Base-by-base conservation (phyloP, 108 stramenopile genomes). In the Skeletonema marinoi region DNA sequence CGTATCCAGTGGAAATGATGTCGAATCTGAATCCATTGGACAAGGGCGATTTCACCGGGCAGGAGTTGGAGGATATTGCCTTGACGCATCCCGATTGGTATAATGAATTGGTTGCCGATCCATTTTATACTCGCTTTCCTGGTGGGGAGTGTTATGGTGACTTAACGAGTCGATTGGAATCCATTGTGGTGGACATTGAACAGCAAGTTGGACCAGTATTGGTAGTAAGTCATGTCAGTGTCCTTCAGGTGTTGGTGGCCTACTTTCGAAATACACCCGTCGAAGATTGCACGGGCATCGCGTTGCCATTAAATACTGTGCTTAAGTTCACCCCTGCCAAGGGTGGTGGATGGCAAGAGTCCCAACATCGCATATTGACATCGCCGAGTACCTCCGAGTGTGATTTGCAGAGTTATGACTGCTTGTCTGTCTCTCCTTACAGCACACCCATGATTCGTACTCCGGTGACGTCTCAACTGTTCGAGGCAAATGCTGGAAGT, bases 121-220 rank as follows among this genome's bases (percentile, higher is more conserved):
- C 95, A 14, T 97, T 89, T 68, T 50, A 67, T 17, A 95, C 93
- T 64, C 84, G 91, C 64, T 97, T 97, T 67, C 96, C 94, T 14
- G 96, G 96, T 13, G 96, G 96, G 9, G 96, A 97, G 83, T 90
- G 89, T 36, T 96, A 96, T 68, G 79, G 74, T 51, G 96, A 97
- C 72, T 84, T 97, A 78, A 89, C 90, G 58, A 70, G 74, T 29
- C 88, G 96, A 16, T 75, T 97, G 36, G 93, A 91, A 65, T 81
- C 90, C 0, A 80, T 90, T 33, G 84, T 97, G 41, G 92, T 97
- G 58, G 96, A 96, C 30, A 78, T 97, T 38, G 96, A 97, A 65
- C 96, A 96, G 69, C 93, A 95, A 68, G 91, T 93, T 41, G 88
- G 81, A 31, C 94, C 93, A 21, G 91, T 91, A 30, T 82, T 96